A percentile compares a stretch with the other conserved stretches of the same genome.
Conservation (phyloP, 805 yeast genomes). For the Candida railenensis region DNA sequence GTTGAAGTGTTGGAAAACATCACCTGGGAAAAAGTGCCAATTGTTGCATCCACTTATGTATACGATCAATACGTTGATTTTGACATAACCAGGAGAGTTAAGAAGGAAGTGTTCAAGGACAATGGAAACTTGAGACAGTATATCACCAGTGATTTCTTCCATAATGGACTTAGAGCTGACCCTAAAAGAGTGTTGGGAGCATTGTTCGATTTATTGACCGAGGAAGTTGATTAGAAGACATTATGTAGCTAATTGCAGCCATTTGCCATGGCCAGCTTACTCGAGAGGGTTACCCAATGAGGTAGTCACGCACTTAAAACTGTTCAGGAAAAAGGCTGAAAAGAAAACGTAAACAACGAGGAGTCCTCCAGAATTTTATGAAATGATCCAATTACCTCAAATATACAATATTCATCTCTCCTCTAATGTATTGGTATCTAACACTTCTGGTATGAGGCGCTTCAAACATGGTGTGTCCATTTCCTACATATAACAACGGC, state of each 20-base stretch:
- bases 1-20: constrained; percentile 23
- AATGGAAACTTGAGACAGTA: constrained; percentile 39
- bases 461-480: too few species aligned
- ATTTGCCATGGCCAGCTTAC: too few species aligned
- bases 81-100: constrained; percentile 37
- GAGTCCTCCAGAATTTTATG: too few species aligned
- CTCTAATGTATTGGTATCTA: too few species aligned
- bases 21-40: constrained; percentile 36
- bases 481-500: not conserved
- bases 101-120: constrained; percentile 22
- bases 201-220: constrained; percentile 38
- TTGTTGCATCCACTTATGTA: constrained; percentile 50
- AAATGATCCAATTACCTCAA: too few species aligned
- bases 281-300: not conserved
- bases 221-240: constrained; percentile 36
- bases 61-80: constrained; percentile 55
- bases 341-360: too few species aligned
- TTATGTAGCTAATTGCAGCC: not conserved
- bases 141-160: constrained; percentile 50
- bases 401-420: too few species aligned
- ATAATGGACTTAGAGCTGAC: constrained; percentile 47
- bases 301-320: not conserved
- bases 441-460: too few species aligned
- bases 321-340: not conserved
- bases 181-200: constrained; percentile 38